Base-by-base conservation (phyloP, 495 filamentous ascomycete species). In the Penicillium subrubescens region DNA sequence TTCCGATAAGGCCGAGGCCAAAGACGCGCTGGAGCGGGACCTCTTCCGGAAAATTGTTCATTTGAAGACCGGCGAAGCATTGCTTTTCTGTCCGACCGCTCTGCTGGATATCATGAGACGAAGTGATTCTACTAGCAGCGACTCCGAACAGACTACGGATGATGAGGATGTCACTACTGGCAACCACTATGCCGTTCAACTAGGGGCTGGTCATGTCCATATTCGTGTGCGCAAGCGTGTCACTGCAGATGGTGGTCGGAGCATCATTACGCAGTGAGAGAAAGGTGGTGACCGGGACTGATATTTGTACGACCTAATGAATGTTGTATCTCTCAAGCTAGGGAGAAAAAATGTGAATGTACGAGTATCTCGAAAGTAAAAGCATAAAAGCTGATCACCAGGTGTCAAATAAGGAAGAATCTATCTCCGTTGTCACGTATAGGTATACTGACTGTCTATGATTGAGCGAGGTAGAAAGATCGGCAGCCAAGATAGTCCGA, bases 21-120 rank as follows among this genome's bases (percentile, higher is more conserved):
- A 35, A 17, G 27, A 66, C 67, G 8, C 61, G 50, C 55, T 69
- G 35, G 53, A 69, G 35, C 63, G 69, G 41, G 79, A 78, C 21
- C 69, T 90, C 2, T 88, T 90, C 62, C 69, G 78, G 29, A 64
- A 73, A 23, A 90, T 92, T 55, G 83, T 66, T 4, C 73, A 72
- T 21, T 79, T 92, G 15, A 74, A 74, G 14, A 83, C 84, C 0
- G 90, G 90, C 2, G 85, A 92, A 65, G 88, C 87, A 4, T 71
- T 92, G 21, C 59, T 92, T 5, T 92, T 92, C 66, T 82, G 84
- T 39, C 88, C 90, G 5, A 57, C 17, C 14, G 61, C 43, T 14
- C 27, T 35, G 82, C 8, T 58, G 37, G 11, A 44, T 35, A 15
- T 56, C n/a, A 54, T 54, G 17, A 17, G 27, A 23, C 27, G 51